A percentile compares a stretch with the other conserved stretches of the same genome.
phyloP scores from a whole-genome alignment of 2,329 filamentous ascomycete genomes.

The Dactylellina drechsleri region DNA sequence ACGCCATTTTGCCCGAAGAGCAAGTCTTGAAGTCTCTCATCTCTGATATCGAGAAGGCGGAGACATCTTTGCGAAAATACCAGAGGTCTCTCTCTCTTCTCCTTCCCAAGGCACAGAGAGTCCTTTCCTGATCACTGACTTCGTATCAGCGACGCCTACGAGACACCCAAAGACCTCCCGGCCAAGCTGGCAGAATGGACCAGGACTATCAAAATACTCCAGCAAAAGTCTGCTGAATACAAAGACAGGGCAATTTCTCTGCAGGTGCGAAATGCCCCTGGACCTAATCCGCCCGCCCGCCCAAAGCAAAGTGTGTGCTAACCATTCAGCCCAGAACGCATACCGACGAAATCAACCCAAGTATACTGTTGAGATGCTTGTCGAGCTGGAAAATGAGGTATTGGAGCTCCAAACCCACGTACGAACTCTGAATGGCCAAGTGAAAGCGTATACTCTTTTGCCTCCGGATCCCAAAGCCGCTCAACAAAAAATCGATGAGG shows the following conservation, averaged over 20 bases:
- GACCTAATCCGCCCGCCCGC: constrained; percentile 4
- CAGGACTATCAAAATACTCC: constrained; percentile 74
- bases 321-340: constrained; percentile 14
- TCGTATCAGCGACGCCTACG: constrained; percentile 27
- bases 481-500: constrained; percentile 73
- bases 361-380: constrained; percentile 68
- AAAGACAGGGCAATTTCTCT: constrained; percentile 67
- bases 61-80: constrained; percentile 31
- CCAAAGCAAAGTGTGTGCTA: constrained; percentile 2
- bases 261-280: constrained; percentile 54
- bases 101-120: too few species aligned
- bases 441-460: constrained; percentile 75
- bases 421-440: constrained; percentile 70
- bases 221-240: constrained; percentile 75
- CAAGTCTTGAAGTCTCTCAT: constrained; percentile 70
- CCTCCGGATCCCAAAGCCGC: constrained; percentile 77
- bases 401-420: constrained; percentile 69
- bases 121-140: neutral
- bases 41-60: constrained; percentile 63
- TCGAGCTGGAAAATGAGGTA: constrained; percentile 70
- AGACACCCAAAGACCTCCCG: constrained; percentile 67
- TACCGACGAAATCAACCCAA: constrained; percentile 61
- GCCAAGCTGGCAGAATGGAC: constrained; percentile 79
- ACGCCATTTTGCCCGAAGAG: constrained; percentile 69
- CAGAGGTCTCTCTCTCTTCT: constrained; percentile 22